Base-by-base conservation (phyloP, 1,139 yeast genomes). In the Nakaseomyces delphensis region DNA sequence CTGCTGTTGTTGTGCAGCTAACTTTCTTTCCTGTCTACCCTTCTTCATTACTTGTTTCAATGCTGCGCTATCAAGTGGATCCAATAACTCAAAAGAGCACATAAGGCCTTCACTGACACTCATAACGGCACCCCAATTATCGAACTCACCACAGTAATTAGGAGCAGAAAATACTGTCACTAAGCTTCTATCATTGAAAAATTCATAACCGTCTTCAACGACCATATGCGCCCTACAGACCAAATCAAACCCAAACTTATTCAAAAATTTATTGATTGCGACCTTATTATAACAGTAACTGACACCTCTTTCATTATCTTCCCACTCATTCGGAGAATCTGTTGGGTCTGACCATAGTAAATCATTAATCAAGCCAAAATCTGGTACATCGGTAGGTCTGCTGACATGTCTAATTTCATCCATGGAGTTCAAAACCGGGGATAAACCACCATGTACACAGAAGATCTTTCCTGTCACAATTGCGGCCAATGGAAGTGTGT, bases 101-200 rank as follows among this genome's bases (percentile, higher is more conserved):
- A 91, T 68, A 50, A 91, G 69, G 54, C 87, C 96, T 53, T 91
- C 96, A 51, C 85, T 79, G 14, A 91, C 97, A 55, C 94, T 79
- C 98, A 91, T 91, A 2, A 91, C 96, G 0, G 97, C 97, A 18
- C 97, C 98, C 96, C 96, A 91, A 60, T 91, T 91, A 62, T 91
- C 97, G 57, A 91, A 91, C 63, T 91, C 98, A 31, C 98, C 97
- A 66, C 98, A 91, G 61, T 91, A 91, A 64, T 91, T 91, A 1
- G 98, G 97, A 0, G 98, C 98, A 44, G 87, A 78, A 62, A 91
- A 91, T 11, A 91, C 96, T 0, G 98, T 91, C 4, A 91, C 97
- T 49, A 91, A 70, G 21, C 95, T 83, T 43, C 95, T 73, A 62
- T 89, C 96, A 61, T 89, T 89, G 67, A 91, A 91, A 62, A 91